These are phyloP conservation scores for Myxozyma monticola DNA, from an alignment of 805 yeast genomes.

Conservation along the genomic window DNA sequence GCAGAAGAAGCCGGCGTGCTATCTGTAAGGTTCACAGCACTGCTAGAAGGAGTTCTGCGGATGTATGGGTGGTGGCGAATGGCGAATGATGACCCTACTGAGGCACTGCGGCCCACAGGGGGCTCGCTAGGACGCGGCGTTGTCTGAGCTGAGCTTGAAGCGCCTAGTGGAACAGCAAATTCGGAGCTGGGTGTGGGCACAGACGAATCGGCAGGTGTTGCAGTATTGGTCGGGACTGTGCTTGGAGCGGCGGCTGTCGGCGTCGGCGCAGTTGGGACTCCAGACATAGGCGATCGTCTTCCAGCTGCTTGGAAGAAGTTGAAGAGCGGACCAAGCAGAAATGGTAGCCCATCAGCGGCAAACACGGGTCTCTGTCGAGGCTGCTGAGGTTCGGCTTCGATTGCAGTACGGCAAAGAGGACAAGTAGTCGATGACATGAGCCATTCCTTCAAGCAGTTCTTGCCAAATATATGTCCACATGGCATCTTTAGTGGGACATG, in stretches of 20 bases:
- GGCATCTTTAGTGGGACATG: slow-evolving; percentile 77
- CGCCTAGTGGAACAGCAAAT: too few relatives aligned
- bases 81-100: slow-evolving; percentile 2
- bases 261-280: too few relatives aligned
- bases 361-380: background rate
- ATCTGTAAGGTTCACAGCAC: background rate
- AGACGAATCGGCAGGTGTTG: background rate
- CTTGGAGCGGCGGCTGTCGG: too few relatives aligned
- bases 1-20: background rate
- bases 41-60: slow-evolving; percentile 10
- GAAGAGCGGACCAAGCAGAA: slow-evolving; percentile 19
- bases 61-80: slow-evolving; percentile 26
- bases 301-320: background rate
- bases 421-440: slow-evolving; percentile 70
- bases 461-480: slow-evolving; percentile 85
- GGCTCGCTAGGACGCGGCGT: too few relatives aligned
- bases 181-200: background rate
- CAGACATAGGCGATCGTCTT: too few relatives aligned
- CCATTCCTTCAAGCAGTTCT: slow-evolving; percentile 84
- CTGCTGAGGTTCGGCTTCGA: slow-evolving; percentile 40
- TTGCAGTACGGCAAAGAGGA: slow-evolving; percentile 75
- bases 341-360: slow-evolving; percentile 12
- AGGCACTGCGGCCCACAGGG: background rate
- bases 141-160: too few relatives aligned
- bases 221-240: too few relatives aligned